These are phyloP conservation scores for Linnemannia elongata DNA, from an alignment of 192 early-diverging fungal genomes.

Conservation along the genomic window DNA sequence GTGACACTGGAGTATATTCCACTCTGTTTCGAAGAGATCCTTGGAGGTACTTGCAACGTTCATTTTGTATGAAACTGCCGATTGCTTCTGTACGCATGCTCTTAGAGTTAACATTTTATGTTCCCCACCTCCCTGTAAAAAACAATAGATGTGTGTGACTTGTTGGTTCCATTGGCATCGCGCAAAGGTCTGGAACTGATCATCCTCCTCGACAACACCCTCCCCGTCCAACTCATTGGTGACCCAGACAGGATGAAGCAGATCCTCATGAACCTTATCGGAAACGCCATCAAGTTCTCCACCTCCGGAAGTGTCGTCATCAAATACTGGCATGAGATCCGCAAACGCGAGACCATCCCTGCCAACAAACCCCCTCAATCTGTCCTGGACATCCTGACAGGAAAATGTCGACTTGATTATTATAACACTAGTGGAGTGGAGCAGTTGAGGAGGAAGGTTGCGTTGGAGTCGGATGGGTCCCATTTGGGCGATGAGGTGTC, in stretches of 20 bases:
- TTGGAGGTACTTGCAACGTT: conserved; percentile 49
- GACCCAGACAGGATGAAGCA: conserved; percentile 79
- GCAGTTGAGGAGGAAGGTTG: conserved; percentile 2
- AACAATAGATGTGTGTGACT: conserved; percentile 62
- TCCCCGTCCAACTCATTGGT: conserved; percentile 72
- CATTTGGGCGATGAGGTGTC: conserved; percentile 29
- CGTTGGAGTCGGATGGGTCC: conserved; percentile 5
- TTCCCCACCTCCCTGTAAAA: background rate
- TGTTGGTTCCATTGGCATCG: conserved; percentile 72
- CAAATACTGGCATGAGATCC: conserved; percentile 44
- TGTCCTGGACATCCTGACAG: conserved; percentile 5
- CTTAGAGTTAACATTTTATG: background rate
- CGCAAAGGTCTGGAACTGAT: conserved; percentile 72
- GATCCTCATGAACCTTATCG: conserved; percentile 80
- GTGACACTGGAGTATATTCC: conserved; percentile 61
- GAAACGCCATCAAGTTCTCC: conserved; percentile 79
- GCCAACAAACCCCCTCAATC: background rate
- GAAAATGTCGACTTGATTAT: conserved; percentile 14
- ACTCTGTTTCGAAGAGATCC: conserved; percentile 58
- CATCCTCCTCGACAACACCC: conserved; percentile 67
- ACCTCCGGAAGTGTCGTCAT: conserved; percentile 41
- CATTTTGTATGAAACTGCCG: background rate
- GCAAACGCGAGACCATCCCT: conserved; percentile 12
- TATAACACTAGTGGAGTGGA: background rate
- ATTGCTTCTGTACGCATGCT: background rate